A percentile compares a stretch with the other conserved stretches of the same genome.
Evolutionary conservation across 768 basidiomycete species (phyloP).

Genomic region (Clathrus columnatus): DNA sequence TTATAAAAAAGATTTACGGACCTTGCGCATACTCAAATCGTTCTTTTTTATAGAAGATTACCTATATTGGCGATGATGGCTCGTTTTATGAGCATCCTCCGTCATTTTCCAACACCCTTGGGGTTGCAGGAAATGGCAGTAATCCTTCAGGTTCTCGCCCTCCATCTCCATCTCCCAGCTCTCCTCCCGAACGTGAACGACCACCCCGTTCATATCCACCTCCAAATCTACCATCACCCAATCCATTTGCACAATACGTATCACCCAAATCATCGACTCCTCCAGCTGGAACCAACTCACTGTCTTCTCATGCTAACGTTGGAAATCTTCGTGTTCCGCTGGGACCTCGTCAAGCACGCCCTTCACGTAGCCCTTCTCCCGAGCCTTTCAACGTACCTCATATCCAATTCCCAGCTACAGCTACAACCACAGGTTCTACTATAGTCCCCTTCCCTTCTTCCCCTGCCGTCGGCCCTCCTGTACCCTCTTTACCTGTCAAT

Average conservation of each 20-base stretch:
- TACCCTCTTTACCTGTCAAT: not conserved
- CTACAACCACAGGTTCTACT: not conserved
- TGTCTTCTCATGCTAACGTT: slow-evolving; percentile 27
- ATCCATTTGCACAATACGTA: slow-evolving; percentile 11
- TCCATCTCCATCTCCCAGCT: slow-evolving; percentile 19
- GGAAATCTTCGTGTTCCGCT: slow-evolving; percentile 40
- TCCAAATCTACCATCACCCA: slow-evolving; percentile 17
- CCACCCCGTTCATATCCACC: slow-evolving; percentile 26
- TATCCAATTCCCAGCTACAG: not conserved
- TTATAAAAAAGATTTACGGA: not conserved
- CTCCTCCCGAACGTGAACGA: slow-evolving; percentile 26
- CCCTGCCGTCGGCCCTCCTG: not conserved
- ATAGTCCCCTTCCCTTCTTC: slow-evolving; percentile 12
- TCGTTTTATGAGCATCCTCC: slow-evolving; percentile 12
- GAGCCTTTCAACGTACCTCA: slow-evolving; percentile 20
- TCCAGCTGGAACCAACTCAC: slow-evolving; percentile 43
- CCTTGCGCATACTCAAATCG: not conserved
- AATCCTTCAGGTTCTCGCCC: slow-evolving; percentile 24
- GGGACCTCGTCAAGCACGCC: slow-evolving; percentile 50
- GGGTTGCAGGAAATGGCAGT: slow-evolving; percentile 3
- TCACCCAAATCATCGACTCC: slow-evolving; percentile 16
- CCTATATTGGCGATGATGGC: slow-evolving; percentile 15
- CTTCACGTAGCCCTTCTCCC: slow-evolving; percentile 67
- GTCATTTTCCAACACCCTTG: not conserved
- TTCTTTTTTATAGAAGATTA: slow-evolving; percentile 14